Percentiles rank a stretch among this genome's conserved stretches.
phyloP scores from a whole-genome alignment of 192 early-diverging fungal genomes.

The Entomortierella beljakovae region DNA sequence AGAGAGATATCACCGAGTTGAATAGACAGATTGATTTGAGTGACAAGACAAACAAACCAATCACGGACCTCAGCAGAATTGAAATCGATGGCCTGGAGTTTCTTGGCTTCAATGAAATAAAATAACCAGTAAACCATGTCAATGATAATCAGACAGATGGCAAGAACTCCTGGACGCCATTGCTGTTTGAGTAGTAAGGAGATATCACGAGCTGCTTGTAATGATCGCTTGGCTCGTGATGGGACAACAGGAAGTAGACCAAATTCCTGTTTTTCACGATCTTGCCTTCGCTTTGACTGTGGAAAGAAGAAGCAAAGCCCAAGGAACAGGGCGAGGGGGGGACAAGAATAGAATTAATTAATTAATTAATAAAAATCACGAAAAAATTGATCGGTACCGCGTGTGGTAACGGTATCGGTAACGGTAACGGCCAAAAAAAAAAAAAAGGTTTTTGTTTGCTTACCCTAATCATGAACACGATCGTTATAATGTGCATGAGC shows the following conservation, averaged over 20 bases:
- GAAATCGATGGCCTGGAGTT: slow-evolving; percentile 1
- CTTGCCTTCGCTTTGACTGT: too few relatives aligned
- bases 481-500: slow-evolving; percentile 28
- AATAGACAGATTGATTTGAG: neutral
- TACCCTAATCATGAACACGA: slow-evolving; percentile 32
- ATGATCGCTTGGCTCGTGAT: slow-evolving; percentile 6
- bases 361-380: too few relatives aligned
- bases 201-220: slow-evolving; percentile 40
- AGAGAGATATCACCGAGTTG: neutral
- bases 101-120: slow-evolving; percentile 30
- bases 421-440: neutral
- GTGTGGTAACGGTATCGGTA: too few relatives aligned
- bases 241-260: too few relatives aligned
- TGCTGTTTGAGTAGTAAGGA: slow-evolving; percentile 32
- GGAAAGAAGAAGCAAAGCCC: too few relatives aligned
- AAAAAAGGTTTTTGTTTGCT: slow-evolving; percentile 8
- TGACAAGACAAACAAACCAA: slow-evolving; percentile 22
- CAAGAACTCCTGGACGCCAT: slow-evolving; percentile 40
- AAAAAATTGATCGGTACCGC: too few relatives aligned
- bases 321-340: too few relatives aligned
- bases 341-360: too few relatives aligned
- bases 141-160: slow-evolving; percentile 25
- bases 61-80: slow-evolving; percentile 13
- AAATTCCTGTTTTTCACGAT: too few relatives aligned
- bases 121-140: slow-evolving; percentile 47